Evolutionary conservation across 2,329 filamentous ascomycete species (phyloP).

Genomic region (Fusarium gaditjirri): DNA sequence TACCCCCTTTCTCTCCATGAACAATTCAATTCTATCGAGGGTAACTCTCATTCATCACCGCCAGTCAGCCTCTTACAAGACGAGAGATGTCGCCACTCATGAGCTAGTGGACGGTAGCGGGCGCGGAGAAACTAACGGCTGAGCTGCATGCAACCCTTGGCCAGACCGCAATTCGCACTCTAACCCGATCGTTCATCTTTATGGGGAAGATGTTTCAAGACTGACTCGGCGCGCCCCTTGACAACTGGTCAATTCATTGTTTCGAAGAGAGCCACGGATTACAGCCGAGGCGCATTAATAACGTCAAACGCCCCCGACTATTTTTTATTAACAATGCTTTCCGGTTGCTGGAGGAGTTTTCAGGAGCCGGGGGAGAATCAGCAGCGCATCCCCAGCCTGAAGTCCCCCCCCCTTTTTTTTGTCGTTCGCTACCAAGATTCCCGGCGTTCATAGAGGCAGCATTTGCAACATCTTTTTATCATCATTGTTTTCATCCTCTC

Average conservation of each 20-base stretch:
- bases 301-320: slow-evolving; percentile 13
- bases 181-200: slow-evolving; percentile 3
- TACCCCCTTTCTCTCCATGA: slow-evolving; percentile 11
- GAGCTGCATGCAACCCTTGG: background rate
- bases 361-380: background rate
- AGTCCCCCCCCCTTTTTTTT: slow-evolving; percentile 11
- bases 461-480: slow-evolving; percentile 28
- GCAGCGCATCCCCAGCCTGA: background rate
- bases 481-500: slow-evolving; percentile 27
- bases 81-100: slow-evolving; percentile 6
- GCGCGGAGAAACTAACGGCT: slow-evolving; percentile 19
- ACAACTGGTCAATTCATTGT: slow-evolving; percentile 25
- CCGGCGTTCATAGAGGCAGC: slow-evolving; percentile 41
- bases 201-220: slow-evolving; percentile 26
- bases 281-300: slow-evolving; percentile 20
- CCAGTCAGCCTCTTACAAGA: slow-evolving; percentile 16
- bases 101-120: slow-evolving; percentile 25
- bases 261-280: slow-evolving; percentile 24
- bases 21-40: slow-evolving; percentile 25
- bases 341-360: slow-evolving; percentile 24
- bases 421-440: slow-evolving; percentile 39
- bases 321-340: slow-evolving; percentile 4
- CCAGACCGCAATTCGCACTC: slow-evolving; percentile 15
- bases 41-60: background rate
- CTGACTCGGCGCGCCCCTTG: slow-evolving; percentile 19